Evolutionary conservation across 73 alveolate species (phyloP).

Genomic region (Breviolum minutum): DNA sequence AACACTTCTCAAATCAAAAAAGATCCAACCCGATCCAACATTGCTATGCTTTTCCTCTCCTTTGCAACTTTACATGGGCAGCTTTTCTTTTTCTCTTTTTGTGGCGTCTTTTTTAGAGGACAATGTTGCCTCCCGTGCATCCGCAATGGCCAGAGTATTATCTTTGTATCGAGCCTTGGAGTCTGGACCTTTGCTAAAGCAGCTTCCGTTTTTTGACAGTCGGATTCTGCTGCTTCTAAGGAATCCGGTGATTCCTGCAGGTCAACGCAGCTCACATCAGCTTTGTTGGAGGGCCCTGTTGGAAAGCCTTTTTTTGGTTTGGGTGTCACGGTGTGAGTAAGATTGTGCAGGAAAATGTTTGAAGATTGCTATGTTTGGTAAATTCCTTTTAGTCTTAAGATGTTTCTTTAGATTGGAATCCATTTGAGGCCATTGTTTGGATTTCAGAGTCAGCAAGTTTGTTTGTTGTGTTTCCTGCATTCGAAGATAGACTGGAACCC

Average conservation of each 20-base stretch:
- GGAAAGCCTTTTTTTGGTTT: too few species aligned
- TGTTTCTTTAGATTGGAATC: too few species aligned
- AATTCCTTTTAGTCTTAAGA: too few species aligned
- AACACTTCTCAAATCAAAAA: too few species aligned
- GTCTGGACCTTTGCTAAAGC: neutral
- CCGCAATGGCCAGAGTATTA: constrained; percentile 85
- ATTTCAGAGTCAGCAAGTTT: too few species aligned
- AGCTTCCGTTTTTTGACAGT: too few species aligned
- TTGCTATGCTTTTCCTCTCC: too few species aligned
- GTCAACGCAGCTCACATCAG: constrained; percentile 81
- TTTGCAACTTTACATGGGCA: too few species aligned
- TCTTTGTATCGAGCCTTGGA: constrained; percentile 75
- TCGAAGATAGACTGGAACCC: neutral
- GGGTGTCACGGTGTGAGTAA: neutral
- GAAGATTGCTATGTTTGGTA: too few species aligned
- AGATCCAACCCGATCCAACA: too few species aligned
- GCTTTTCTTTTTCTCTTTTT: neutral
- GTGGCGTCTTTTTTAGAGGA: neutral
- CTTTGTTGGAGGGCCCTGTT: neutral
- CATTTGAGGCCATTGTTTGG: too few species aligned
- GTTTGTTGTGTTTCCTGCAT: too few species aligned
- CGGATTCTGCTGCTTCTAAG: neutral
- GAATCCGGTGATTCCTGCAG: constrained; percentile 83
- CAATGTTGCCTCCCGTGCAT: constrained; percentile 94
- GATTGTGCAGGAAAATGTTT: neutral